phyloP scores from a whole-genome alignment of 106 monocot species.

The Iris macrosiphon region DNA sequence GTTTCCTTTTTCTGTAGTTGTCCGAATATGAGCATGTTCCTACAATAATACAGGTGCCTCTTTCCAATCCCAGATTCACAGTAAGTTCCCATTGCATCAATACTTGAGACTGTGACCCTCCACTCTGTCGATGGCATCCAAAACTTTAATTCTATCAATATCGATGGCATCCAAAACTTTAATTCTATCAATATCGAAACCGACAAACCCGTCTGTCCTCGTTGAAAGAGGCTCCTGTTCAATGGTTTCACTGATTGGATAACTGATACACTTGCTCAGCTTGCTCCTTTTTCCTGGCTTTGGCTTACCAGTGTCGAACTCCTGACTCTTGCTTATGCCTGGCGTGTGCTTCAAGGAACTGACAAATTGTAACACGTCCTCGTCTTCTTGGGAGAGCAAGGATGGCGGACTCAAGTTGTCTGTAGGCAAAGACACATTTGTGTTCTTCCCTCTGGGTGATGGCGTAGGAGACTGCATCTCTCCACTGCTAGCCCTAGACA shows the following conservation, averaged over 20 bases:
- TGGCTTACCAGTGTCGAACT: slow-evolving; percentile 3
- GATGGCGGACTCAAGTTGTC: background rate
- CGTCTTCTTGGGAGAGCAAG: slow-evolving; percentile 48
- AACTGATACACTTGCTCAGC: slow-evolving; percentile 46
- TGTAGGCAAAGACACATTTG: background rate
- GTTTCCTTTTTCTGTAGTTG: too few species aligned
- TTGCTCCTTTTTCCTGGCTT: slow-evolving; percentile 4
- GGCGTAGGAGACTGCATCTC: slow-evolving; percentile 34
- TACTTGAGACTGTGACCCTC: too few species aligned
- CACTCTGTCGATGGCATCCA: too few species aligned
- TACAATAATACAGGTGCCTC: too few species aligned
- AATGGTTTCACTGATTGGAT: slow-evolving; percentile 26
- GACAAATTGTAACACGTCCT: slow-evolving; percentile 32
- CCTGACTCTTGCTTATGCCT: slow-evolving; percentile 63
- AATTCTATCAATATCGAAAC: slow-evolving; percentile 19
- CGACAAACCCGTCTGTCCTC: slow-evolving; percentile 7
- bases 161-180: slow-evolving; percentile 62
- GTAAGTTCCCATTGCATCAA: too few species aligned
- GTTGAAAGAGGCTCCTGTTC: slow-evolving; percentile 1
- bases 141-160: background rate
- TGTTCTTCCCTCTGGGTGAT: slow-evolving; percentile 6
- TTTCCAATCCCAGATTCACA: too few species aligned
- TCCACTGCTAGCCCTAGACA: slow-evolving; percentile 39
- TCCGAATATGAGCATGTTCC: too few species aligned
- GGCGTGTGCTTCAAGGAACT: slow-evolving; percentile 12